These are phyloP conservation scores for Panaeolus cyanescens DNA, from an alignment of 768 basidiomycete genomes.

Conservation along the genomic window DNA sequence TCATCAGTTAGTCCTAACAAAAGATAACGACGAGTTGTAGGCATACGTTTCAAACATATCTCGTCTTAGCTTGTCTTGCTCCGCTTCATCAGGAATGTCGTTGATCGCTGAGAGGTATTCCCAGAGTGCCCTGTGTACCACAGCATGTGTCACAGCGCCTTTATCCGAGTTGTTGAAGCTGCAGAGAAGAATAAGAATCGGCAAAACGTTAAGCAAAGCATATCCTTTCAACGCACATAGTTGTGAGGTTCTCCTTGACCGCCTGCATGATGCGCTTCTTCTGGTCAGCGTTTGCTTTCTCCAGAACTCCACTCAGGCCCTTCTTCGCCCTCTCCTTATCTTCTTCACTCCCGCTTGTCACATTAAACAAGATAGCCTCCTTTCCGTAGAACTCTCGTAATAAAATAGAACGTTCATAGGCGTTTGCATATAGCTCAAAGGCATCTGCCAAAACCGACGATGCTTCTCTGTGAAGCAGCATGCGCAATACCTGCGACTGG, in stretches of 20 bases:
- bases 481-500: constrained; percentile 69
- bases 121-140: constrained; percentile 86
- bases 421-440: constrained; percentile 85
- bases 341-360: constrained; percentile 54
- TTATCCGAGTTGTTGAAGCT: constrained; percentile 95
- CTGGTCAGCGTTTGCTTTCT: constrained; percentile 62
- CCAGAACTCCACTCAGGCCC: constrained; percentile 69
- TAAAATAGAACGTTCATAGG: constrained; percentile 80
- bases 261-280: constrained; percentile 66
- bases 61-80: constrained; percentile 70
- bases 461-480: constrained; percentile 86
- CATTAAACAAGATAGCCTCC: constrained; percentile 74
- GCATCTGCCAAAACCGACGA: constrained; percentile 83
- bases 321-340: constrained; percentile 67
- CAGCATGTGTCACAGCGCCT: constrained; percentile 81
- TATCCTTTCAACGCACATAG: constrained; percentile 56
- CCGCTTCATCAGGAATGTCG: constrained; percentile 57
- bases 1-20: not conserved
- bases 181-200: not conserved
- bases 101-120: constrained; percentile 76
- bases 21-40: not conserved
- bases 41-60: constrained; percentile 82
- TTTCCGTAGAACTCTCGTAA: constrained; percentile 90
- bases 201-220: constrained; percentile 3
- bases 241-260: constrained; percentile 72